Conservation (phyloP, 1,284 basidiomycete species). For the Apiotrichum montevideense region DNA sequence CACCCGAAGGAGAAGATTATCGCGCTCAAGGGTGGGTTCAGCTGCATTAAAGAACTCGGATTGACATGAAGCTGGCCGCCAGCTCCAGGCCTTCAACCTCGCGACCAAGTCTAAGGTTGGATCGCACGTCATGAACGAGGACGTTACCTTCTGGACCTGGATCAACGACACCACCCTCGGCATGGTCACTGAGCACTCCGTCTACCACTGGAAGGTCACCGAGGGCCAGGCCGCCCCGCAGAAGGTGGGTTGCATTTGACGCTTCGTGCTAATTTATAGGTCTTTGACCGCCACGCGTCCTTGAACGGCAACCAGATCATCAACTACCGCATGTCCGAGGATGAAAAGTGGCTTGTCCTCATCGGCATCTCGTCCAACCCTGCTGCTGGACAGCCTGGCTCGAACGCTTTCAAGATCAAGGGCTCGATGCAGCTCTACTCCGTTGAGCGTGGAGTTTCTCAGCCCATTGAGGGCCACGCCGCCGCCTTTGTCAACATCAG, state of each 20-base stretch:
- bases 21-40: slow-evolving; percentile 73
- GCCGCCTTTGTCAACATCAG: slow-evolving; percentile 92
- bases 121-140: slow-evolving; percentile 88
- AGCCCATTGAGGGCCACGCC: slow-evolving; percentile 98
- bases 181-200: slow-evolving; percentile 89
- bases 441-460: slow-evolving; percentile 76
- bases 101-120: slow-evolving; percentile 97
- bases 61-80: slow-evolving; percentile 57
- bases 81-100: slow-evolving; percentile 97
- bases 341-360: slow-evolving; percentile 96
- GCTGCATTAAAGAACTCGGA: no score
- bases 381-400: slow-evolving; percentile 58
- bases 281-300: slow-evolving; percentile 95
- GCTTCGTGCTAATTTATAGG: background rate
- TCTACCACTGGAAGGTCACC: slow-evolving; percentile 82
- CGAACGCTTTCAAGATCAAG: slow-evolving; percentile 94
- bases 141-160: slow-evolving; percentile 99
- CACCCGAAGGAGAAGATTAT: slow-evolving; percentile 95
- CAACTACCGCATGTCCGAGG: slow-evolving; percentile 87
- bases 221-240: slow-evolving; percentile 40
- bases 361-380: slow-evolving; percentile 94
- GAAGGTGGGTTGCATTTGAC: slow-evolving; percentile 46
- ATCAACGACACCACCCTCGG: slow-evolving; percentile 84
- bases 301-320: slow-evolving; percentile 95
- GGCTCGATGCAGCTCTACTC: slow-evolving; percentile 91